Evolutionary conservation across 1,139 yeast genomes (phyloP).

Genomic region (Tardiomyces depauwii): DNA sequence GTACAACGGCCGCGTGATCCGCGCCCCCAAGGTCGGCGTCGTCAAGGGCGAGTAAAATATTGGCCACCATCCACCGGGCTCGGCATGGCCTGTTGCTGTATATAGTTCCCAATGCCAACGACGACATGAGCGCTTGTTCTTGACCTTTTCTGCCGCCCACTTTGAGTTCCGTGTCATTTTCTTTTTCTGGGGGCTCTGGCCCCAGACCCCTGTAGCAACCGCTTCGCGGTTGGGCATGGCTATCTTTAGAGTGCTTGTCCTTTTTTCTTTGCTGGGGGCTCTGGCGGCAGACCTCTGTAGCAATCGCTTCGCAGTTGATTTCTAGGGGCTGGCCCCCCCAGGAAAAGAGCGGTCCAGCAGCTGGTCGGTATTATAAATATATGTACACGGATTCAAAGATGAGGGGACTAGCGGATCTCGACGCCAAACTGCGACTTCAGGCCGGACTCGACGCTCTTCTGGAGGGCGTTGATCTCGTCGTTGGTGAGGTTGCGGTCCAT

Average conservation of each 20-base stretch:
- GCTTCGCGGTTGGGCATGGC: too few species aligned
- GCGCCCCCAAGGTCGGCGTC: constrained; percentile 96
- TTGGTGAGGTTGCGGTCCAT: constrained; percentile 90
- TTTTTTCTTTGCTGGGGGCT: too few species aligned
- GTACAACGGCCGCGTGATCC: constrained; percentile 74
- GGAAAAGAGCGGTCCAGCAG: constrained; percentile 7
- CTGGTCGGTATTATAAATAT: constrained; percentile 5
- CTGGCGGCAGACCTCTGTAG: too few species aligned
- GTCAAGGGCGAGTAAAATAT: constrained; percentile 39
- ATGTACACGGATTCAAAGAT: constrained; percentile 1
- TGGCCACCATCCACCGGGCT: not conserved
- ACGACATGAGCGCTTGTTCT: too few species aligned
- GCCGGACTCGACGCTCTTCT: constrained; percentile 47
- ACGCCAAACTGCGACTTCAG: constrained; percentile 44
- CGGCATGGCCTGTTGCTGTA: too few species aligned
- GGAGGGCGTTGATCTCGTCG: constrained; percentile 64
- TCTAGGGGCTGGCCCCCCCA: not conserved
- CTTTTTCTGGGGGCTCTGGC: not conserved
- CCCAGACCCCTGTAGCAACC: too few species aligned
- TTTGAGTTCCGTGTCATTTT: constrained; percentile 1
- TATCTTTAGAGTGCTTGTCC: too few species aligned
- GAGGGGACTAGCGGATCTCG: constrained; percentile 42
- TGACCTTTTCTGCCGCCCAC: too few species aligned
- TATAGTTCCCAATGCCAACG: too few species aligned
- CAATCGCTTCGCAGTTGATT: too few species aligned